A percentile compares a stretch with the other conserved stretches of the same genome.
phyloP scores from a whole-genome alignment of 2,329 filamentous ascomycete species.

The Neobulgaria alba region DNA sequence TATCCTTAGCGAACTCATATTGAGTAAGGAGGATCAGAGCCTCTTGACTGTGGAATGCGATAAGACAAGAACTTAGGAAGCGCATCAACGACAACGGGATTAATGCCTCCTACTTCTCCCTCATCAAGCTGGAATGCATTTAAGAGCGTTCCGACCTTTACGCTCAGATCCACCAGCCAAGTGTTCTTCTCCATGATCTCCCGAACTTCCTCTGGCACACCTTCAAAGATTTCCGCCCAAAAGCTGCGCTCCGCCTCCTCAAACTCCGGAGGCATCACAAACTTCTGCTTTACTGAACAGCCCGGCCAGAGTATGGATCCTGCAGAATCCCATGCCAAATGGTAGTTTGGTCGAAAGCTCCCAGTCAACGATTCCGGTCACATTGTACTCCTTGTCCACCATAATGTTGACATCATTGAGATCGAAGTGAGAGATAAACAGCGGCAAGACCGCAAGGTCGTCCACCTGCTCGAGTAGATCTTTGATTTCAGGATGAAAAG shows the following conservation, averaged over 20 bases:
- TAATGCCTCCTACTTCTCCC: neutral
- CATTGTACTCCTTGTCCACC: neutral
- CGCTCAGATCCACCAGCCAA: too few relatives aligned
- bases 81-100: neutral
- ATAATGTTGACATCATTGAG: slow-evolving; percentile 1
- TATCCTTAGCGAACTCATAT: too few relatives aligned
- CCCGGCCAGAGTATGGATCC: slow-evolving; percentile 7
- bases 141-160: too few relatives aligned
- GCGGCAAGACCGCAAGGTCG: neutral
- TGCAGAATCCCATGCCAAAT: slow-evolving; percentile 5
- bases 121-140: too few relatives aligned
- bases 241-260: slow-evolving; percentile 2
- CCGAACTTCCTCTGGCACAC: slow-evolving; percentile 1
- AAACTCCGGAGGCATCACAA: slow-evolving; percentile 1
- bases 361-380: slow-evolving; percentile 7
- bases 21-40: neutral
- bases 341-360: slow-evolving; percentile 7
- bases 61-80: slow-evolving; percentile 1
- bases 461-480: neutral
- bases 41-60: neutral
- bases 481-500: neutral
- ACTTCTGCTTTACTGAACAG: slow-evolving; percentile 1
- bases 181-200: neutral
- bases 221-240: slow-evolving; percentile 4
- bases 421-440: slow-evolving; percentile 2